Evolutionary conservation across 805 yeast genomes (phyloP).

Genomic region (Metschnikowia aberdeeniae): DNA sequence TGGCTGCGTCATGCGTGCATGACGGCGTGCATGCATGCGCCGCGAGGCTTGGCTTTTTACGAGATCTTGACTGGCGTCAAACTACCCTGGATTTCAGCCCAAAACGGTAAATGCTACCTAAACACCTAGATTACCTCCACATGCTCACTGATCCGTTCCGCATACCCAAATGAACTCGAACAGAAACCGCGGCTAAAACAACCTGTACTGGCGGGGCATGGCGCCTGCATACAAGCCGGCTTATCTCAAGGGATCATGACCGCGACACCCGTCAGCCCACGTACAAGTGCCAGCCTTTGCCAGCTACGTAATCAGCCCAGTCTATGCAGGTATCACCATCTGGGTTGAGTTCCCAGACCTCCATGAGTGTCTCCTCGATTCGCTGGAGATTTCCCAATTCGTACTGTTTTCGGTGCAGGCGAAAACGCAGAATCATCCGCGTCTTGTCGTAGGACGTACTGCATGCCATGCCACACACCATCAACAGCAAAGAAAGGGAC

Average conservation of each 20-base stretch:
- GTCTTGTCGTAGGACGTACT: slow-evolving; percentile 22
- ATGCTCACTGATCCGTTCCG: no score
- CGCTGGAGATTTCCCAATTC: slow-evolving; percentile 18
- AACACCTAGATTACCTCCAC: no score
- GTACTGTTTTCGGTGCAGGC: slow-evolving; percentile 21
- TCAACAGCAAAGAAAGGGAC: slow-evolving; percentile 16
- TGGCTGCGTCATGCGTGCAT: background rate
- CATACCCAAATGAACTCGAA: no score
- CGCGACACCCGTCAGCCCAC: slow-evolving; percentile 11
- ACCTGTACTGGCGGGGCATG: background rate
- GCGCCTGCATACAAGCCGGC: background rate
- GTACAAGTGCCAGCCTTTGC: slow-evolving; percentile 18
- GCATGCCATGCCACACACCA: slow-evolving; percentile 32
- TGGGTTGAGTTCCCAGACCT: slow-evolving; percentile 16
- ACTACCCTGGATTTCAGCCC: no score
- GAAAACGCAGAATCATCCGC: slow-evolving; percentile 18
- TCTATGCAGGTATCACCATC: slow-evolving; percentile 15
- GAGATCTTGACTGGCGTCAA: no score
- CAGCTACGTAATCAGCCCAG: slow-evolving; percentile 17
- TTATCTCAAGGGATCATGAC: background rate
- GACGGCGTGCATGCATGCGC: background rate
- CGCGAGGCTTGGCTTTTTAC: background rate
- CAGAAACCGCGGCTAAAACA: background rate
- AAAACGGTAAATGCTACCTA: no score
- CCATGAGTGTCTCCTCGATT: slow-evolving; percentile 16